Percentiles rank a stretch among this genome's conserved stretches.
Conservation (phyloP, 192 early-diverging fungal genomes). For the Backusella tarrabulga region DNA sequence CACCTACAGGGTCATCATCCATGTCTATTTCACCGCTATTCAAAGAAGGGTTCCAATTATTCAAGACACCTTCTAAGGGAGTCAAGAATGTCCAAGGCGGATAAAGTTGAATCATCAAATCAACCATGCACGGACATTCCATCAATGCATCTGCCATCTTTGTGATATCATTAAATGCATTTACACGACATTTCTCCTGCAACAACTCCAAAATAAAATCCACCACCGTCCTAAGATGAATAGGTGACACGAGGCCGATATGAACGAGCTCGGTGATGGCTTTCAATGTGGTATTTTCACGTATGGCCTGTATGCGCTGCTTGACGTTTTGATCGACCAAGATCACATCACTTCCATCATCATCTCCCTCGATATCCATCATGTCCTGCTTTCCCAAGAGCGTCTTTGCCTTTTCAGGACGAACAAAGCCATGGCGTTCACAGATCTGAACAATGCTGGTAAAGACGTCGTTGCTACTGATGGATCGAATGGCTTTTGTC, state of each 20-base stretch:
- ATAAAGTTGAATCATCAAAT: constrained; percentile 35
- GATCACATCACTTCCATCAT: neutral
- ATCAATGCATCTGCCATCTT: constrained; percentile 26
- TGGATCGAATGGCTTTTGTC: constrained; percentile 25
- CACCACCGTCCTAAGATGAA: constrained; percentile 21
- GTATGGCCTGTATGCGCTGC: constrained; percentile 21
- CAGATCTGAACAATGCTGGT: constrained; percentile 27
- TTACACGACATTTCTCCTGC: constrained; percentile 12
- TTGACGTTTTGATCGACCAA: constrained; percentile 28
- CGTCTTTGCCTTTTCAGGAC: constrained; percentile 8
- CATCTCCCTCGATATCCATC: neutral
- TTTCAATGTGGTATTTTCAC: constrained; percentile 6
- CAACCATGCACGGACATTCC: constrained; percentile 27
- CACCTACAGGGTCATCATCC: constrained; percentile 8
- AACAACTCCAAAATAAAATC: constrained; percentile 32
- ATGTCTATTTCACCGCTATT: neutral
- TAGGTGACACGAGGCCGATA: constrained; percentile 27
- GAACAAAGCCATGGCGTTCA: constrained; percentile 14
- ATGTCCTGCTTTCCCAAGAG: neutral
- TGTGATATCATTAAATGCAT: constrained; percentile 19
- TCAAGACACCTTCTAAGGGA: constrained; percentile 31
- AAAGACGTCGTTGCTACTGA: constrained; percentile 28
- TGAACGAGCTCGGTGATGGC: constrained; percentile 21
- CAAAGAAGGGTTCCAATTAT: constrained; percentile 23
- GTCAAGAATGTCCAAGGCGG: constrained; percentile 19